Base-by-base conservation (phyloP, 148 eudicot genomes). In the Vaccinium vitisidaea region DNA sequence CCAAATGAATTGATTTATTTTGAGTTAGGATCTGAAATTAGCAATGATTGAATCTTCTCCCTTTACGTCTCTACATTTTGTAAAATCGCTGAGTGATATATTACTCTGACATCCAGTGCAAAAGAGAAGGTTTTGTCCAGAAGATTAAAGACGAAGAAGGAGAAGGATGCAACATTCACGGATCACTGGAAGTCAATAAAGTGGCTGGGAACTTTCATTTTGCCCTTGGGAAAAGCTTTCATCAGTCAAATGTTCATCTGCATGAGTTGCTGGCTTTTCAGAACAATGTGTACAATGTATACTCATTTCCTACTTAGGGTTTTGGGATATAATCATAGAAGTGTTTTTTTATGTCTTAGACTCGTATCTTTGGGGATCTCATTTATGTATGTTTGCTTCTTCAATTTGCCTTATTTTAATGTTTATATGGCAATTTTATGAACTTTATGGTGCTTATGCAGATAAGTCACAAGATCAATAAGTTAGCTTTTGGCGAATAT, bases 131-230 rank as follows among this genome's bases (percentile, higher is more conserved):
- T 25, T 96, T 94, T 81, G 84, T 94, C 25, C 91, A 94, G 48
- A 89, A 90, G 84, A 88, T 95, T 3, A 90, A 93, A 77, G 94
- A 91, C 58, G 95, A 94, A 92, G 91, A 91, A 71, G 99, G 98
- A 84, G 99, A 96, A 90, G 99, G 99, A 82, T 96, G 99, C 91
- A 96, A 95, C 85, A 91, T 96, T 63, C 90, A 95, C 54, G 98
- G 99, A 84, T 92, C 92, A 81, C 73, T 96, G 86, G 98, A 92
- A 85, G 99, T 96, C 69, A 94, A 93, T 80, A 96, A 90, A 90
- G 98, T 96, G 84, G 99, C 98, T 49, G 99, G 99, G 39, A 93
- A 89, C 89, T 92, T 96, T 67, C 96, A 96, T 86, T 94, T 96
- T 90, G 90, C 93, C 84, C 90, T 93, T 80, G 98, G 98, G 39